phyloP scores from a whole-genome alignment of 345 rosid genomes.

The Bruguiera parviflora region DNA sequence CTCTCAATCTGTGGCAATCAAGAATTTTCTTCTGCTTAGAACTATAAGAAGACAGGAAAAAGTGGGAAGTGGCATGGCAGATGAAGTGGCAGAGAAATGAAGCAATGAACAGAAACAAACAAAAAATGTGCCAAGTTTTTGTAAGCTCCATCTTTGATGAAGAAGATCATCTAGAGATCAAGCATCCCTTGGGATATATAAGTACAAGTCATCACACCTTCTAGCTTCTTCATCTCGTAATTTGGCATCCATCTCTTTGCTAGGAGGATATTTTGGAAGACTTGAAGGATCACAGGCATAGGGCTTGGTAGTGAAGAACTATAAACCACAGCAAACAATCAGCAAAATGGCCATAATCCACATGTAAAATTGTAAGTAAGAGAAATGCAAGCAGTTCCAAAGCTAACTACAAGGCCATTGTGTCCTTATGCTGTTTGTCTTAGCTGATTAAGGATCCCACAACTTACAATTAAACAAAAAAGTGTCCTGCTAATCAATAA shows the following conservation, averaged over 20 bases:
- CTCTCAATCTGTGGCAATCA: constrained; percentile 22
- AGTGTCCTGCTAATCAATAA: too few species aligned
- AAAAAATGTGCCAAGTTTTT: not conserved
- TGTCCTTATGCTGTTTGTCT: too few species aligned
- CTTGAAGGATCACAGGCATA: constrained; percentile 36
- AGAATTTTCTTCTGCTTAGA: constrained; percentile 3
- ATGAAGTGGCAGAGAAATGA: not conserved
- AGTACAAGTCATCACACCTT: constrained; percentile 17
- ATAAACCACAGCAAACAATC: constrained; percentile 15
- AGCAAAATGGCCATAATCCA: not conserved
- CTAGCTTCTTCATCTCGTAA: constrained; percentile 34
- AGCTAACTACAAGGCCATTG: too few species aligned
- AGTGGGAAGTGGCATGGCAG: not conserved
- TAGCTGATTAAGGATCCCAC: too few species aligned
- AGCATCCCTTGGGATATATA: not conserved
- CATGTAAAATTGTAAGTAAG: not conserved
- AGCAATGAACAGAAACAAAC: not conserved
- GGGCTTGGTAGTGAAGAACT: constrained; percentile 34
- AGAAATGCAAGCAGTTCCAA: not conserved
- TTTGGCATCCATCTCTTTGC: constrained; percentile 38
- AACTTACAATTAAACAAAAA: too few species aligned
- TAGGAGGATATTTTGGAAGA: constrained; percentile 37
- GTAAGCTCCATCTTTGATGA: not conserved
- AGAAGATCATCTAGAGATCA: not conserved
- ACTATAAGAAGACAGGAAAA: not conserved